Base-by-base conservation (phyloP, 164 flowering plant species). In the Santalum album region DNA sequence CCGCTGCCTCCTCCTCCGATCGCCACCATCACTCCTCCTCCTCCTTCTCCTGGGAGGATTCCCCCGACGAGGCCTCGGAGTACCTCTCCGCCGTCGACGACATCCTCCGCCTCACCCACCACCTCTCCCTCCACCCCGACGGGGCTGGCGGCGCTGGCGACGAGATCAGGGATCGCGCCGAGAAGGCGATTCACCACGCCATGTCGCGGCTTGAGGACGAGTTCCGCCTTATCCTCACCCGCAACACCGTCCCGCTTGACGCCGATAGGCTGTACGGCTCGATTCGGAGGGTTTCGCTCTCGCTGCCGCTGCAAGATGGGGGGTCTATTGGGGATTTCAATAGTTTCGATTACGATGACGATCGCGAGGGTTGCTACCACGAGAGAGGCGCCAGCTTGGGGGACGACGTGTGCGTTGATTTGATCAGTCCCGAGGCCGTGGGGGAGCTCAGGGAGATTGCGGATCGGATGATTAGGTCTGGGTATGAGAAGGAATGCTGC, bases 401-500 rank as follows among this genome's bases (percentile, higher is more conserved):
- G 2, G 84, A 70, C 0, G 81, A 81, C 43, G 36, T 73, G 21
- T 56, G 48, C 11, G 71, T 83, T 0, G 98, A 89, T 40, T 65
- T 92, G 78, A 66, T 94, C 1, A 57, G 74, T 47, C 68, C 76
- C 0, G 76, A 74, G 11, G 88, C 87, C 1, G 71, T 86, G 6
- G 55, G 14, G 14, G 88, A 78, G 14, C 65, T 94, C 51, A 70
- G 65, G 51, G 88, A 81, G 57, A 90, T 94, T 20, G 92, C 88
- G 0, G 81, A 82, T 6, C 57, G 97, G 59, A 90, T 94, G 99
- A 65, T 87, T 27, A 65, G 75, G 25, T 68, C 97, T 0, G 87
- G 95, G 14, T 94, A 87, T 53, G 97, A 85, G 64, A 82, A 81
- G 65, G 99, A 94, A 73, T 87, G 96, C 50, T 80, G 85, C 53